Base-by-base conservation (phyloP, 2,329 filamentous ascomycete genomes). In the Hypoxylon sp. region DNA sequence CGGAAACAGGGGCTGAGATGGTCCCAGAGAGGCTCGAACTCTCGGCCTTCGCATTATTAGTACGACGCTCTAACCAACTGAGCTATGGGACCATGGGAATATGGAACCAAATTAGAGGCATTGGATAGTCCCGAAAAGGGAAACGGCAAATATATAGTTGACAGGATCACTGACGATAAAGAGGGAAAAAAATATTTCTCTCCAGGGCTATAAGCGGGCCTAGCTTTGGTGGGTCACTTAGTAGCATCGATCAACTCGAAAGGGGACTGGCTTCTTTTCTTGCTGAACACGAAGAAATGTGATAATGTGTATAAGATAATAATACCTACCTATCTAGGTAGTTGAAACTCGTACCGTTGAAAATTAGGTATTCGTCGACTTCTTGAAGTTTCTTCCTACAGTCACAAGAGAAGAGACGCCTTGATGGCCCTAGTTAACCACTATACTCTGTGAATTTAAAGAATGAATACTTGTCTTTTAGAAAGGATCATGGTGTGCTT, bases 61-160 rank as follows among this genome's bases (percentile, higher is more conserved):
- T 64, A 64, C 61, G 61, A 64, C 61, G 61, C 62, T 63, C 60
- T 63, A 51, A 63, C 60, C 60, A 63, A 63, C 60, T 64, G 61
- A 64, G 61, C 61, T 64, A 64, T 64, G 55, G 61, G 61, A 64
- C 62, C 62, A 28, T 21, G 5, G 6, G 19, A 13, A 25, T 34
- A 30, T 52, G 30, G 32, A 21, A 36, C 10, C n/a, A 23, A 13
- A 4, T 7, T n/a, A 30, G 49, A 36, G 9, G 30, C 25, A 17
- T 9, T 6, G 48, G 38, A 23, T 5, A 23, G 5, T 11, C 32
- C 32, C 21, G n/a, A 23, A 50, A 17, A 9, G 41, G 6, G 14
- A 23, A 19, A 51, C 21, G 9, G 52, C 7, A 2, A 21, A 21
- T 57, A 21, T n/a, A 46, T 21, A 36, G 9, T 11, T 14, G 7